These are phyloP conservation scores for Zygosaccharomyces sapae DNA, from an alignment of 1,139 yeast species.

Conservation along the genomic window DNA sequence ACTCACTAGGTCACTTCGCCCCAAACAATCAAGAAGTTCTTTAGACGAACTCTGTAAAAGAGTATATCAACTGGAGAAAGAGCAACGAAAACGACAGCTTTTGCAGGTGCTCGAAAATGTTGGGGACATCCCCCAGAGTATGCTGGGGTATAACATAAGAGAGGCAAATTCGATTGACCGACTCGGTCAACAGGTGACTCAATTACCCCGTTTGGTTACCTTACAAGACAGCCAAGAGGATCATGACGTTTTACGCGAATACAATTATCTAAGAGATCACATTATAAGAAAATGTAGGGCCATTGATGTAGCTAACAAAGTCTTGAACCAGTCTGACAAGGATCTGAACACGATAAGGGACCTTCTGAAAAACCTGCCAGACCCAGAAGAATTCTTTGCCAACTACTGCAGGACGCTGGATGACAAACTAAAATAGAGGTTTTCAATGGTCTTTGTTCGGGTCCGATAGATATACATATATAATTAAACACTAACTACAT, in stretches of 20 bases:
- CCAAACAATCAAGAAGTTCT: conserved; percentile 6
- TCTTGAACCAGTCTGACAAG: conserved; percentile 7
- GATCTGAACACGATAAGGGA: conserved; percentile 12
- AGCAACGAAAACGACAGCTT: conserved; percentile 18
- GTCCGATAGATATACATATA: conserved; percentile 5
- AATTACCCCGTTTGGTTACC: conserved; percentile 4
- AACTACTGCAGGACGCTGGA: conserved; percentile 15
- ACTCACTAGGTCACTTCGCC: conserved; percentile 1
- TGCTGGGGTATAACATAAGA: conserved; percentile 4
- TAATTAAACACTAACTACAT: conserved; percentile 6
- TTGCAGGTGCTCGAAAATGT: conserved; percentile 20
- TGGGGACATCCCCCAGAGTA: conserved; percentile 24
- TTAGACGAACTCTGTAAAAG: conserved; percentile 13
- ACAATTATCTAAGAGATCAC: conserved; percentile 20
- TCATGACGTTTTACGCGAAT: conserved; percentile 20
- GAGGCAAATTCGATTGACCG: conserved; percentile 1
- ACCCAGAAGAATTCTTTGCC: conserved; percentile 17
- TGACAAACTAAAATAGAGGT: not conserved
- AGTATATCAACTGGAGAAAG: conserved; percentile 21
- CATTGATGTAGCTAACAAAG: conserved; percentile 16
- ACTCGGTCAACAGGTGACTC: not conserved
- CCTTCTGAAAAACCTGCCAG: conserved; percentile 7
- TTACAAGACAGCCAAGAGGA: conserved; percentile 3
- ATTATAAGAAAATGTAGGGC: conserved; percentile 21
- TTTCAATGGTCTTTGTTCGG: conserved; percentile 5